Evolutionary conservation across 2,329 filamentous ascomycete genomes (phyloP).

Genomic region (Pezicula carpinea): DNA sequence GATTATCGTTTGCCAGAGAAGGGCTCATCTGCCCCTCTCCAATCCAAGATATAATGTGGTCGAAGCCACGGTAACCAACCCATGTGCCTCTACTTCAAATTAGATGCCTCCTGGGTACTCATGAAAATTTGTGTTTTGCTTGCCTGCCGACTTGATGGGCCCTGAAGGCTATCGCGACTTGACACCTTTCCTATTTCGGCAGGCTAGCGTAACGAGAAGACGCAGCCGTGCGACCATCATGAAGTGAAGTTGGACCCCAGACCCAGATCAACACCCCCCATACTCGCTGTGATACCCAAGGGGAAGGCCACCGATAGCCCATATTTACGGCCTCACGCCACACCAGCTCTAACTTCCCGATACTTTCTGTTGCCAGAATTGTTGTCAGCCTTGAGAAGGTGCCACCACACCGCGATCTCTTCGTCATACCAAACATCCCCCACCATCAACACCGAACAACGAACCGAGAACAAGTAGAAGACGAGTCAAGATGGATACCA

Average conservation of each 20-base stretch:
- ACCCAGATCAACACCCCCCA: constrained; percentile 4
- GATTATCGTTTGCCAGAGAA: no score
- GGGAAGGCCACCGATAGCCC: constrained; percentile 6
- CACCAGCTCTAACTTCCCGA: not conserved
- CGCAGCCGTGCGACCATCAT: constrained; percentile 3
- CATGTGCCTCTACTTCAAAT: no score
- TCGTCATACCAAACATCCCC: constrained; percentile 22
- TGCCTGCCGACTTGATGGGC: no score
- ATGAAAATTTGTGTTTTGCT: no score
- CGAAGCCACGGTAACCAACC: no score
- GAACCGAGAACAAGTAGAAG: constrained; percentile 7
- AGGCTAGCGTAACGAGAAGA: constrained; percentile 5
- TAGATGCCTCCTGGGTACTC: no score
- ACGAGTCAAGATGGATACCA: constrained; percentile 72
- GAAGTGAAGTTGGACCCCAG: not conserved
- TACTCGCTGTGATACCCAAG: constrained; percentile 21
- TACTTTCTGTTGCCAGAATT: not conserved
- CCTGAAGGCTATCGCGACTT: not conserved
- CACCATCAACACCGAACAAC: constrained; percentile 18
- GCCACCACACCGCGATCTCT: no score
- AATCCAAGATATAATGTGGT: no score
- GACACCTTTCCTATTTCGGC: constrained; percentile 2
- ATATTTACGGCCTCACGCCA: constrained; percentile 7
- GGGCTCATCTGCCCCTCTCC: not conserved
- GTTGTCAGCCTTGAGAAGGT: no score